Base-by-base conservation (phyloP, 2,329 filamentous ascomycete species). In the Paecilomyces sp. region DNA sequence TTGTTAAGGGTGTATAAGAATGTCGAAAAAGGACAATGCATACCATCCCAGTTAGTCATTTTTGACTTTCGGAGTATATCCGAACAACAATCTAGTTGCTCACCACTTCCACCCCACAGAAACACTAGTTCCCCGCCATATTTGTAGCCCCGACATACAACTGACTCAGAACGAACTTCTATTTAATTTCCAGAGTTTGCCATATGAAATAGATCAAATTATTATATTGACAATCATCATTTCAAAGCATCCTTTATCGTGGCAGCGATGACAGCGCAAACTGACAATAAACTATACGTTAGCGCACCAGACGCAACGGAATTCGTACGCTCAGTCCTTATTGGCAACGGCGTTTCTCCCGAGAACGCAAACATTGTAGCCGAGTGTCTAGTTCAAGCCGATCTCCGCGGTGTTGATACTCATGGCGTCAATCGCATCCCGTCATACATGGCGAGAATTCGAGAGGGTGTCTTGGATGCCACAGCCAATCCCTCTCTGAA, bases 371-470 rank as follows among this genome's bases (percentile, higher is more conserved):
- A 74, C 3, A 84, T 85, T 36, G 76, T 92, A 12, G 85, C 89
- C n/a, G 76, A 77, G 62, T 89, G 86, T 62, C 83, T 93, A 1
- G 81, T 92, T 1, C 83, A 85, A 36, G 90, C 90, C 12, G 90
- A 93, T 66, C 82, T 93, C 0, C 86, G 90, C 50, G 90, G 89
- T 56, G 86, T 92, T 28, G 90, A 93, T 69, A 91, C 88, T 0
- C 90, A 93, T 70, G 90, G 87, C 61, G 85, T 89, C 71, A 91
- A 90, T 72, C 85, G 90, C 5, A 85, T 93, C 50, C 89, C 89
- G 1, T 90, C 87, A 0, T 93, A 93, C 77, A 84, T 92, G 78
- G 81, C 84, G 58, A 86, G 90, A 18, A 83, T 92, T 63, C 84
- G 88, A 2, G 82, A 87, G 68, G 86, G 86, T 1, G 87, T 89